Base-by-base conservation (phyloP, 2,329 filamentous ascomycete species). In the Juglanconis oblonga region DNA sequence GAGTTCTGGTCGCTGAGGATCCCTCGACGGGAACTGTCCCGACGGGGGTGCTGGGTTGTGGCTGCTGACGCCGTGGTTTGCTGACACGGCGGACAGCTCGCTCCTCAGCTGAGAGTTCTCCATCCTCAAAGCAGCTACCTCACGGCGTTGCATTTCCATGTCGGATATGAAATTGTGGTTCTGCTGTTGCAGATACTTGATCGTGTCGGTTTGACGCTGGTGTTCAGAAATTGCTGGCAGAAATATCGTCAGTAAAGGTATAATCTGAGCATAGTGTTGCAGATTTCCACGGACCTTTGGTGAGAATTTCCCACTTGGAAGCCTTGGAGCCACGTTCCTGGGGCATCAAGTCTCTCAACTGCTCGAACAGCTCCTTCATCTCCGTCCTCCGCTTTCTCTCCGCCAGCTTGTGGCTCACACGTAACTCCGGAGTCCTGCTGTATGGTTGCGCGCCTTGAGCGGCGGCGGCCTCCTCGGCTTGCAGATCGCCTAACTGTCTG, bases 221-320 rank as follows among this genome's bases (percentile, higher is more conserved):
- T 87, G 83, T 66, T 88, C 85, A 29, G 81, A 76, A 60, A 88
- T 88, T 17, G 85, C 85, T 87, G 9, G 38, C 38, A 63, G 38
- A n/a, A 32, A 17, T 1, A 33, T 2, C 57, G 64, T 64, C 50
- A 65, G 57, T 40, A 56, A 57, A 33, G 5, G n/a, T 13, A 5
- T n/a, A 35, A 11, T 3, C 24, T 5, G 5, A 10, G 6, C 3
- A 17, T 13, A 13, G 9, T 3, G 13, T 3, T 10, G n/a, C n/a
- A 42, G 36, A n/a, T n/a, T n/a, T 36, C 10, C n/a, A 71, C 81
- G 64, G 77, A 93, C 91, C 89, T 79, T 94, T 94, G 3, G 89
- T 92, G 14, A 96, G 72, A 52, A 94, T 92, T 68, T 96, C 91
- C 91, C 91, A 96, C 68, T 96, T 96, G 66, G 90, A 93, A 0